Evolutionary conservation across 2,329 filamentous ascomycete genomes (phyloP).

Genomic region (Rasamsonia emersonii): DNA sequence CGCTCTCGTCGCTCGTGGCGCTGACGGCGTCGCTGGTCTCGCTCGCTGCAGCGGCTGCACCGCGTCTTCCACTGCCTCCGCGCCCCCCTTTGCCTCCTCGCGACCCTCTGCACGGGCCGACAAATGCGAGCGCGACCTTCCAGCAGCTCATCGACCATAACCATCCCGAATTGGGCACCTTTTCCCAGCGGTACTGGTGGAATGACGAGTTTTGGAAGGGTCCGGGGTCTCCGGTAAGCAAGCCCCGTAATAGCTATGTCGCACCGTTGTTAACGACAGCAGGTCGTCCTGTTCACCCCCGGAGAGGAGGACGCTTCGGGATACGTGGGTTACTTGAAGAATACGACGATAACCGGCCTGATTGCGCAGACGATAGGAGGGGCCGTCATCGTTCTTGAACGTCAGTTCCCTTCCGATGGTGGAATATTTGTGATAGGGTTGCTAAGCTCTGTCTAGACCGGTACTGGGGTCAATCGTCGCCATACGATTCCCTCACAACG

Average conservation of each 20-base stretch:
- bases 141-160: conserved; percentile 52
- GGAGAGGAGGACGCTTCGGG: conserved; percentile 42
- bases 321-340: conserved; percentile 45
- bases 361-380: conserved; percentile 46
- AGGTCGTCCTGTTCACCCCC: conserved; percentile 45
- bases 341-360: conserved; percentile 41
- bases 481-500: conserved; percentile 43
- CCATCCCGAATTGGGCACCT: conserved; percentile 47
- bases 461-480: conserved; percentile 50
- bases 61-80: conserved; percentile 1
- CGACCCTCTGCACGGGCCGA: not conserved
- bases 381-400: conserved; percentile 49
- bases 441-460: conserved; percentile 35
- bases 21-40: conserved; percentile 5
- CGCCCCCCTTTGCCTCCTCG: too few species aligned
- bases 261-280: too few species aligned
- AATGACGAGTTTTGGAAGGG: conserved; percentile 45
- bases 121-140: conserved; percentile 30
- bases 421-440: not conserved
- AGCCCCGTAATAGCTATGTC: too few species aligned
- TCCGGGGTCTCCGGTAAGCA: conserved; percentile 45
- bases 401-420: conserved; percentile 20
- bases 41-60: conserved; percentile 2
- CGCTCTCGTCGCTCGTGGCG: conserved; percentile 3
- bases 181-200: conserved; percentile 48